These are phyloP conservation scores for Chaetomium strumarium DNA, from an alignment of 2,329 filamentous ascomycete genomes.

Conservation along the genomic window DNA sequence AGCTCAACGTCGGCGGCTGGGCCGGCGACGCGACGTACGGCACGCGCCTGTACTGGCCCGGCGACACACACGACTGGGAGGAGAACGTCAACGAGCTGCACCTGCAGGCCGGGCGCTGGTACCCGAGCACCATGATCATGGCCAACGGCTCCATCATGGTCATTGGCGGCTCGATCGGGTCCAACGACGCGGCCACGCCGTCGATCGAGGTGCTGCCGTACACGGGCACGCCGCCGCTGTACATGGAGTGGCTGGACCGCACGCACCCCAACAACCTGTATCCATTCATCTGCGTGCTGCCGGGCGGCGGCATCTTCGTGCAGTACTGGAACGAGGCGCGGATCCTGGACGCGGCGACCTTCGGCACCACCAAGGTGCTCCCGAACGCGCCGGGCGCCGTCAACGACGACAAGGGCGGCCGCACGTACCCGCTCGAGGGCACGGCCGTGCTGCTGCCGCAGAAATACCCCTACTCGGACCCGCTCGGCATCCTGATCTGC, in stretches of 20 bases:
- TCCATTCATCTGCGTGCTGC: constrained; percentile 48
- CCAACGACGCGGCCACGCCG: constrained; percentile 45
- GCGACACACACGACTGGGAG: constrained; percentile 51
- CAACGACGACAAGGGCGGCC: constrained; percentile 45
- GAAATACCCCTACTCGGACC: constrained; percentile 43
- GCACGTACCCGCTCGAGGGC: constrained; percentile 53
- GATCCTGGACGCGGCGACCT: constrained; percentile 46
- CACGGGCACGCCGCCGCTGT: constrained; percentile 37
- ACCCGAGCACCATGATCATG: constrained; percentile 48
- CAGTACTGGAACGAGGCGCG: constrained; percentile 54
- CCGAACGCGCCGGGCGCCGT: constrained; percentile 51
- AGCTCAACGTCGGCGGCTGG: constrained; percentile 55
- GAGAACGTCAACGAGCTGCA: constrained; percentile 43
- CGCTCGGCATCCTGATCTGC: constrained; percentile 48
- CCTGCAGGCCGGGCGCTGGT: constrained; percentile 49
- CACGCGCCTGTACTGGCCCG: constrained; percentile 51
- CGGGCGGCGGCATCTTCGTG: constrained; percentile 50
- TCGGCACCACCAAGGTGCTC: constrained; percentile 43
- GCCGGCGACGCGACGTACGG: constrained; percentile 48
- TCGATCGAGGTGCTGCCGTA: constrained; percentile 49
- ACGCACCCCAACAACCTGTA: constrained; percentile 57
- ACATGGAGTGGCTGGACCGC: constrained; percentile 47
- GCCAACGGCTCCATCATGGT: constrained; percentile 51
- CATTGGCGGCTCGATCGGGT: constrained; percentile 47
- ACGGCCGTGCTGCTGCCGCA: constrained; percentile 50